These are phyloP conservation scores for Coemansia sp. DNA, from an alignment of 192 early-diverging fungal species.

Conservation along the genomic window DNA sequence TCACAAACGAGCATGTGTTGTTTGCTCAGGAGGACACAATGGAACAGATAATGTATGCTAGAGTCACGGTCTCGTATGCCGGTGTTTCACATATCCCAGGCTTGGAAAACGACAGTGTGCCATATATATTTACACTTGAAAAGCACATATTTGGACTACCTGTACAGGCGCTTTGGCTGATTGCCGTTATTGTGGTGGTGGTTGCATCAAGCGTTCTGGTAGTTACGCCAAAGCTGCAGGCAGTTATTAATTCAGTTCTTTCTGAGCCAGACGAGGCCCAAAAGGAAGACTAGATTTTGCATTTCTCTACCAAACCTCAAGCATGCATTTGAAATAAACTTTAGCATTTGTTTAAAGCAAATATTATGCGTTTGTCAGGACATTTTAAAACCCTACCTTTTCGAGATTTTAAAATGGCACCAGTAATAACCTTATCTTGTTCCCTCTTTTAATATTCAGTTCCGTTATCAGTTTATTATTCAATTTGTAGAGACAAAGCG, in stretches of 20 bases:
- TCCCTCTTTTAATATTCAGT: no score
- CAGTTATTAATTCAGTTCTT: constrained; percentile 16
- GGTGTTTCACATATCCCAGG: constrained; percentile 24
- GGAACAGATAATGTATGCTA: constrained; percentile 19
- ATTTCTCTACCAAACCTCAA: background rate
- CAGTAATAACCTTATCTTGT: no score
- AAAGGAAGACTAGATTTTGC: constrained; percentile 6
- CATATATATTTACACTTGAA: constrained; percentile 36
- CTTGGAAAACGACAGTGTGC: constrained; percentile 18
- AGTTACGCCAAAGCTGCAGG: constrained; percentile 22
- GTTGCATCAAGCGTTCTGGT: constrained; percentile 10
- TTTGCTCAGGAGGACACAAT: background rate
- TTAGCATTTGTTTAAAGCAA: background rate
- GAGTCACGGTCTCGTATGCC: constrained; percentile 23
- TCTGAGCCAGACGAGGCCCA: constrained; percentile 10
- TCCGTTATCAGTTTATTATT: no score
- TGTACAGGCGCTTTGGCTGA: constrained; percentile 31
- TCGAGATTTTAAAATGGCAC: no score
- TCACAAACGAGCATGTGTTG: background rate
- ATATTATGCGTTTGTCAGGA: background rate
- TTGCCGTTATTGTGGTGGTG: constrained; percentile 28
- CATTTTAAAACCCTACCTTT: no score
- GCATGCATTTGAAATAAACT: background rate
- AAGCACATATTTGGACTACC: constrained; percentile 42
- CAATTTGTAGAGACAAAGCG: background rate